phyloP scores from a whole-genome alignment of 2,329 filamentous ascomycete species.

The Exophiala alcalophila region DNA sequence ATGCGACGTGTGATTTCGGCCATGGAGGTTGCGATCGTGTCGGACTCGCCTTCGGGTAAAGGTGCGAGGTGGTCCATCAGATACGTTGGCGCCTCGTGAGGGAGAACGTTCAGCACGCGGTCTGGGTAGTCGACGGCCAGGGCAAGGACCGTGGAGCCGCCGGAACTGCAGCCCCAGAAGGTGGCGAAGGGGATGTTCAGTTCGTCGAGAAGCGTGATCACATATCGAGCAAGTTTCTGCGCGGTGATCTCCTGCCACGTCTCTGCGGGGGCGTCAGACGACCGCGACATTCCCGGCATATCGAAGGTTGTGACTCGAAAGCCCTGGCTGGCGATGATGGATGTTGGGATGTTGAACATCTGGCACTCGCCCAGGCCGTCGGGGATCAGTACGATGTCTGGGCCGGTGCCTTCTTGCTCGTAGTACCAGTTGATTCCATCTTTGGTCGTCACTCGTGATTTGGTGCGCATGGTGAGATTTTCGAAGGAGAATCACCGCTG shows the following conservation, averaged over 20 bases:
- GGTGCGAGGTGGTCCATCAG: background rate
- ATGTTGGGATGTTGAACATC: constrained; percentile 15
- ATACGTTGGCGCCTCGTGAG: constrained; percentile 4
- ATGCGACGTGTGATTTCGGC: background rate
- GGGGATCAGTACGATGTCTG: constrained; percentile 12
- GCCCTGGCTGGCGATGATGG: constrained; percentile 5
- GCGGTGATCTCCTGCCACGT: constrained; percentile 13
- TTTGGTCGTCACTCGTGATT: constrained; percentile 1
- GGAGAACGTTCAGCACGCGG: constrained; percentile 3
- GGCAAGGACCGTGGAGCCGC: constrained; percentile 6
- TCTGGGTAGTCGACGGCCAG: constrained; percentile 2
- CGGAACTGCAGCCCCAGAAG: constrained; percentile 11
- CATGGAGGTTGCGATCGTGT: constrained; percentile 3
- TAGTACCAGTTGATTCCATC: constrained; percentile 16
- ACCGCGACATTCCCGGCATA: constrained; percentile 19
- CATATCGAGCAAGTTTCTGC: constrained; percentile 6
- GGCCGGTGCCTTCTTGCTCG: constrained; percentile 16
- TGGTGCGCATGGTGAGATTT: background rate
- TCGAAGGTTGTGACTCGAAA: constrained; percentile 18
- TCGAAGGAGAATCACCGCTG: background rate
- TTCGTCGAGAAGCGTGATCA: constrained; percentile 5
- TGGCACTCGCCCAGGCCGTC: constrained; percentile 18
- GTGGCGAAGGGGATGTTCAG: constrained; percentile 5
- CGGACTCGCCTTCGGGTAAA: constrained; percentile 1
- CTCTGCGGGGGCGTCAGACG: constrained; percentile 5